These are phyloP conservation scores for Podospora pseudoanserina DNA, from an alignment of 495 filamentous ascomycete genomes.

Conservation along the genomic window DNA sequence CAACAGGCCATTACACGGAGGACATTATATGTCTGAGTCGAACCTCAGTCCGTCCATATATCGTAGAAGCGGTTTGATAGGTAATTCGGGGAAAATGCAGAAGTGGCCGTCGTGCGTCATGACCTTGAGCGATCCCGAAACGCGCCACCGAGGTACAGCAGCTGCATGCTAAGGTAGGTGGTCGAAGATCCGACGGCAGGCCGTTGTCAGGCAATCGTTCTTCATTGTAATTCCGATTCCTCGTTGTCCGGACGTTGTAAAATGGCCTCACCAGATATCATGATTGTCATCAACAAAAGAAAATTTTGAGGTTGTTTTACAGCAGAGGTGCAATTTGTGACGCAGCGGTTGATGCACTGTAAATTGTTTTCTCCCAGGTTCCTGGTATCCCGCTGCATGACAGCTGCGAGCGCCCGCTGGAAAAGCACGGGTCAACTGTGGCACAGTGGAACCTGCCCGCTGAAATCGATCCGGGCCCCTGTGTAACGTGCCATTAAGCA, in stretches of 20 bases:
- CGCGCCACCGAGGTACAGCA: neutral
- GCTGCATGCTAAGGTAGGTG: neutral
- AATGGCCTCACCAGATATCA: neutral
- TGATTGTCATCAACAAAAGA: neutral
- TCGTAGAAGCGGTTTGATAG: neutral
- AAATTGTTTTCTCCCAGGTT: neutral
- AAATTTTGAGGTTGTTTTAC: neutral
- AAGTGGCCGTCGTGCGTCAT: neutral
- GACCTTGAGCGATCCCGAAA: constrained; percentile 1
- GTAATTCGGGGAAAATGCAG: neutral
- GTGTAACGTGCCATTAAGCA: neutral
- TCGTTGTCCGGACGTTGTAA: neutral
- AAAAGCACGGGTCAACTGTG: neutral
- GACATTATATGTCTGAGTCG: neutral
- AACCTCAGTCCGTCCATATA: neutral
- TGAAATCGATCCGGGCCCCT: neutral
- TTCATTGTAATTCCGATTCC: too few species aligned
- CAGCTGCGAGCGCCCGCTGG: constrained; percentile 2
- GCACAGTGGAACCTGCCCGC: neutral
- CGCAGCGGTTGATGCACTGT: neutral
- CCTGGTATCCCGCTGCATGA: neutral
- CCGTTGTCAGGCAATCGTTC: neutral
- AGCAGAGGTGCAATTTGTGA: neutral
- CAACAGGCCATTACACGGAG: neutral
- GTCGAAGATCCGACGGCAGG: neutral